Evolutionary conservation across 345 rosid species (phyloP), one percentile per base, ranked within the genome.

Genomic region (Rhizophora apiculata): DNA sequence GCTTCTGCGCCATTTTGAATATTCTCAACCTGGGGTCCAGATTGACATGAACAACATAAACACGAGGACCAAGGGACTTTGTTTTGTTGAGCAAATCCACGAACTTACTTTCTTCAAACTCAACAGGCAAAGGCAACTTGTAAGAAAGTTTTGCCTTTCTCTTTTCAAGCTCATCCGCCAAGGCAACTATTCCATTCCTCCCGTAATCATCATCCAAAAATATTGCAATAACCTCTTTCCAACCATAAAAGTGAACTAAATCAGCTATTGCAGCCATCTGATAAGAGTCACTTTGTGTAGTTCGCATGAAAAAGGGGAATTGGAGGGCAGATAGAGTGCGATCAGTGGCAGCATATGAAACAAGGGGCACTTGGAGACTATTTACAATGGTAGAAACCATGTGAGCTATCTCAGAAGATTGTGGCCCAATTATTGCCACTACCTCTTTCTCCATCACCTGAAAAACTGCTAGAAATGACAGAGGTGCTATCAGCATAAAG

Each of bases 271-370:
- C 94, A 74, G 82, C 79, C 98, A 93, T 91, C 82, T 91, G 98
- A 68, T 81, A 76, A 60, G 79, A 77, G 80, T 93, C 98, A 24
- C 85, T 79, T 68, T 80, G 94, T 13, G 93, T 86, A 2, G 87
- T 89, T 72, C 94, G 89, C 62, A 89, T 63, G 63, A 91, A 89
- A 74, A 75, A 89, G 6, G 98, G 94, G 73, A 84, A 91, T 22
- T 93, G 97, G 53, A 80, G 85, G 26, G 96, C 85, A 19, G 97
- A 91, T n/a, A 93, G 86, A 68, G 93, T 87, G 21, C 96, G 96
- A 81, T 93, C 97, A 63, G 97, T 91, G 68, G 98, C 94, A 46
- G 90, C 94, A 74, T 78, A 91, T 24, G 98, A 93, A 65, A 93
- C 56, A 22, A 86, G 88, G 27, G 98, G 98, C 63, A 93, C 80